Percentiles rank a stretch among this genome's conserved stretches.
phyloP scores from a whole-genome alignment of 1,284 basidiomycete genomes.

The Tilletia setariae region DNA sequence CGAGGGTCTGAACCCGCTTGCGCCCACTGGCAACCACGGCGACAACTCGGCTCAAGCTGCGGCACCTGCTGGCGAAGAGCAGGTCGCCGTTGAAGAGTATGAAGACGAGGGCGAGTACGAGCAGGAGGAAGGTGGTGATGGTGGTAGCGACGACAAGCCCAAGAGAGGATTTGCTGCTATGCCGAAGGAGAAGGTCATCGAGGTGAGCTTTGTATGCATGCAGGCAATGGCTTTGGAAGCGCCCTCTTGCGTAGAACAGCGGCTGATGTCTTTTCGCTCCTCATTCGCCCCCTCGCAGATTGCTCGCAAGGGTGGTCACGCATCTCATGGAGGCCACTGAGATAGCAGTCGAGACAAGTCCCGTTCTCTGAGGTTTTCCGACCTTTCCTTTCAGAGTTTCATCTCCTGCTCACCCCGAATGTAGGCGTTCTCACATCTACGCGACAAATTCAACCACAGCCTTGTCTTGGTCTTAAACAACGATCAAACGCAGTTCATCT shows the following conservation, averaged over 20 bases:
- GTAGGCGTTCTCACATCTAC: too few species aligned
- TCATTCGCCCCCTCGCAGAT: too few species aligned
- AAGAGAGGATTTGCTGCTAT: conserved; percentile 5
- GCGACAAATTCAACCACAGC: too few species aligned
- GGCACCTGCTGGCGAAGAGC: background rate
- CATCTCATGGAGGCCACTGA: background rate
- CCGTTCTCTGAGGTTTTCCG: too few species aligned
- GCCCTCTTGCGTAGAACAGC: too few species aligned
- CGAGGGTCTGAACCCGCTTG: background rate
- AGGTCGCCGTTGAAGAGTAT: background rate
- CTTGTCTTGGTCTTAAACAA: too few species aligned
- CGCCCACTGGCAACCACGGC: background rate
- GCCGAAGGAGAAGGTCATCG: background rate
- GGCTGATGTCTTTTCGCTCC: too few species aligned
- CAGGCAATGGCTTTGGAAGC: background rate
- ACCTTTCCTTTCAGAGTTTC: too few species aligned
- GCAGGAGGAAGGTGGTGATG: background rate
- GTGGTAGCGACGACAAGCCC: background rate
- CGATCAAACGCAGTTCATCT: too few species aligned
- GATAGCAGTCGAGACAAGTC: background rate
- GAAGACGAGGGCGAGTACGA: conserved; percentile 6
- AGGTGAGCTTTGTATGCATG: background rate
- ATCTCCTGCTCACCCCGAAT: too few species aligned
- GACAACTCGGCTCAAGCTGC: background rate
- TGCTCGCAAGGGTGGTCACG: conserved; percentile 2